Percentiles rank a stretch among this genome's conserved stretches.
phyloP scores from a whole-genome alignment of 2,329 filamentous ascomycete species.

The Didymella segeticola region DNA sequence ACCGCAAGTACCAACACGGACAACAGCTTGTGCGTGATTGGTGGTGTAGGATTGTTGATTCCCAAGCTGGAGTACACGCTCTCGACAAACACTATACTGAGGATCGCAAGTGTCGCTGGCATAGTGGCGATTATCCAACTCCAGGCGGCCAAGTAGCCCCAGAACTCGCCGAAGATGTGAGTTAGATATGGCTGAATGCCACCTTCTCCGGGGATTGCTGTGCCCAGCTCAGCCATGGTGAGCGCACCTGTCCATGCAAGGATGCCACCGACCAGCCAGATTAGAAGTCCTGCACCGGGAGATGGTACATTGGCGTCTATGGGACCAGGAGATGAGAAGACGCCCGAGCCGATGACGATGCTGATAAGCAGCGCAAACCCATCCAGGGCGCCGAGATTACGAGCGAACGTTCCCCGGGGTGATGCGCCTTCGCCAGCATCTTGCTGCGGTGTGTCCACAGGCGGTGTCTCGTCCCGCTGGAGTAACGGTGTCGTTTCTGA shows the following conservation, averaged over 20 bases:
- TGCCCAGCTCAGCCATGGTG: slow-evolving; percentile 69
- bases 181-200: slow-evolving; percentile 69
- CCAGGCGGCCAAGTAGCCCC: slow-evolving; percentile 69
- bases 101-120: slow-evolving; percentile 69
- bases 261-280: slow-evolving; percentile 68
- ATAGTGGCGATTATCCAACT: slow-evolving; percentile 71
- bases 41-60: slow-evolving; percentile 62
- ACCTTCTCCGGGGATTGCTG: slow-evolving; percentile 68
- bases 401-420: slow-evolving; percentile 41
- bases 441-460: slow-evolving; percentile 16
- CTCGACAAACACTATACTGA: slow-evolving; percentile 67
- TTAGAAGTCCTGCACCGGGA: slow-evolving; percentile 62
- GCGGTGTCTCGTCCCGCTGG: slow-evolving; percentile 15
- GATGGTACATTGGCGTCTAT: slow-evolving; percentile 71
- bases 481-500: slow-evolving; percentile 36
- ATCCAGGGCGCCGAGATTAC: slow-evolving; percentile 40
- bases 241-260: slow-evolving; percentile 69
- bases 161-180: slow-evolving; percentile 66
- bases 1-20: slow-evolving; percentile 48
- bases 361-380: slow-evolving; percentile 67
- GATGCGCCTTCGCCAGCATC: slow-evolving; percentile 19
- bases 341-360: slow-evolving; percentile 70
- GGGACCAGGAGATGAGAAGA: slow-evolving; percentile 69
- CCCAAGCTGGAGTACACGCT: slow-evolving; percentile 58
- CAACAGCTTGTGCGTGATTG: slow-evolving; percentile 50